Evolutionary conservation across 2,329 filamentous ascomycete genomes (phyloP), one percentile per base, ranked within the genome.

Genomic region (Albifimbria verrucaria): DNA sequence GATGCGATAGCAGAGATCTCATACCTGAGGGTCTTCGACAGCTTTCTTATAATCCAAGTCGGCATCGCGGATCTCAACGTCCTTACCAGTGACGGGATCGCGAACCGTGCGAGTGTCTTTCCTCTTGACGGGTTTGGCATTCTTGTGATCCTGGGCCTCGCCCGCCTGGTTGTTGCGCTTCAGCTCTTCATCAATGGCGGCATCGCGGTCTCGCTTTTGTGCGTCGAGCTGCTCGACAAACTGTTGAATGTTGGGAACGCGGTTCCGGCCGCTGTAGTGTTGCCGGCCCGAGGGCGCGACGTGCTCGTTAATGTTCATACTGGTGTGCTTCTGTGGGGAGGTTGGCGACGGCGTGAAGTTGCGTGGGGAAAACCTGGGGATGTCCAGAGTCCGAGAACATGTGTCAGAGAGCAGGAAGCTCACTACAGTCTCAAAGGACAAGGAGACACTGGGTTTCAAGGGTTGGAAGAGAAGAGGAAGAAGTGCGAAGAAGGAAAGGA

Each of bases 61-160:
- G 20, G 89, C 85, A 72, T 96, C 90, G 60, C 92, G 89, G 57
- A 97, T 96, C 57, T 89, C 82, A 20, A 97, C 89, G 58, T 96
- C 81, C 49, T 85, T 88, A 20, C 92, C 92, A 0, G 93, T 97
- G 0, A 90, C 90, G 0, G 93, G 93, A 67, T 97, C 93, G 1
- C 89, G 91, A 44, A 96, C 92, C 7, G 70, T 75, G 18, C 90
- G 91, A 32, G 92, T 86, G 52, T 75, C 68, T 48, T 73, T 72
- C 44, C 60, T 73, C 48, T 71, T 72, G 41, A 59, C 64, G 39
- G 66, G 61, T 9, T 65, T 58, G 1, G 73, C 64, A 15, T 72
- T 68, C 25, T 72, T 68, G 55, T 85, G 78, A 12, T 76, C 72
- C 39, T 69, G 64, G 17, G 72, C 70, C 32, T 76, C 71, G 53